Percentiles rank a stretch among this genome's conserved stretches.
Conservation (phyloP, 805 yeast species). For the Pichia occidentalis region DNA sequence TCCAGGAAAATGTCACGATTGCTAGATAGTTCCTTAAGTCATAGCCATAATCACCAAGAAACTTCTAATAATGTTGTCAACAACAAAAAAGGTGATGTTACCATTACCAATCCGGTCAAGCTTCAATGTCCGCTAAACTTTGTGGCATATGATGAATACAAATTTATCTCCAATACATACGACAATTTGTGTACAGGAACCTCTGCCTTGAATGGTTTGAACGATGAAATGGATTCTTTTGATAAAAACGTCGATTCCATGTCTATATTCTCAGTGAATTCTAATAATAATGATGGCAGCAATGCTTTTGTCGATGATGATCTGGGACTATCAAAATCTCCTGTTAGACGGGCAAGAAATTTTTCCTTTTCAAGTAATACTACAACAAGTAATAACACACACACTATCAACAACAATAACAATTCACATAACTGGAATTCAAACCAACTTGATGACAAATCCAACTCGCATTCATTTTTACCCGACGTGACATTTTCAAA, state of each 20-base stretch:
- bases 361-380: conserved; percentile 10
- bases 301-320: conserved; percentile 8
- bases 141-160: conserved; percentile 27
- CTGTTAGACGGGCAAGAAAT: conserved; percentile 14
- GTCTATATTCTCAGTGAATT: conserved; percentile 24
- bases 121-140: conserved; percentile 31
- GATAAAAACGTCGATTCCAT: conserved; percentile 17
- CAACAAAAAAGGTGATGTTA: conserved; percentile 21
- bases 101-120: conserved; percentile 33
- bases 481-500: conserved; percentile 63
- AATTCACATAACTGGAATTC: neutral
- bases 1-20: conserved; percentile 18
- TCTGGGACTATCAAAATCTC: neutral
- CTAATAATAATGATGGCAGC: conserved; percentile 21
- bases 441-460: neutral
- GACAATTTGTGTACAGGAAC: conserved; percentile 21
- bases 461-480: conserved; percentile 31
- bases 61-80: neutral
- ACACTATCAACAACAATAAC: conserved; percentile 3
- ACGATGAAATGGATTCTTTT: conserved; percentile 13
- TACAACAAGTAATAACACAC: neutral
- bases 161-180: conserved; percentile 23
- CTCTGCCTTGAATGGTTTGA: conserved; percentile 21
- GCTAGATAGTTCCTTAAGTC: conserved; percentile 13
- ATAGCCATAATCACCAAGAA: neutral